Percentiles rank a stretch among this genome's conserved stretches.
Evolutionary conservation across 1,139 yeast species (phyloP).

Genomic region (Hemisphaericaspora xylofermentans): DNA sequence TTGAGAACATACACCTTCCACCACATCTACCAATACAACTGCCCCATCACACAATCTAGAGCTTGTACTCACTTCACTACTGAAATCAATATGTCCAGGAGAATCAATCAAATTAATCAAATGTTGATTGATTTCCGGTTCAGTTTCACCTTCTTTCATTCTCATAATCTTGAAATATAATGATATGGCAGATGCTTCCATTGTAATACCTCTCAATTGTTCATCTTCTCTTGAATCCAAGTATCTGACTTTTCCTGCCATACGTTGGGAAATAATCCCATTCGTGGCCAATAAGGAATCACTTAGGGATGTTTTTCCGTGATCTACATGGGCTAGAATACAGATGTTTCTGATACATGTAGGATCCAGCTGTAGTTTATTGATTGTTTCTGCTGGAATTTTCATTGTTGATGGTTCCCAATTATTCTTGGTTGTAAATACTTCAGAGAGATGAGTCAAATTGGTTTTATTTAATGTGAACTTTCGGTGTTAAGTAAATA

Average conservation of each 20-base stretch:
- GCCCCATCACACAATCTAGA: constrained; percentile 97
- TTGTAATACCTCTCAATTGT: constrained; percentile 92
- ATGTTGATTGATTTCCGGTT: constrained; percentile 63
- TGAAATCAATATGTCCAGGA: constrained; percentile 97
- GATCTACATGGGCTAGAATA: constrained; percentile 97
- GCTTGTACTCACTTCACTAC: constrained; percentile 94
- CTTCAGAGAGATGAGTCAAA: too few relatives aligned
- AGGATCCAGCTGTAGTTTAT: constrained; percentile 67
- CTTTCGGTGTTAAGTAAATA: too few relatives aligned
- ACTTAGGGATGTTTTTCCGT: constrained; percentile 93
- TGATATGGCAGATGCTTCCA: constrained; percentile 95
- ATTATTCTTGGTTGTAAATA: not conserved
- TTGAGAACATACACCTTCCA: constrained; percentile 97
- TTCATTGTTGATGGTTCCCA: constrained; percentile 32
- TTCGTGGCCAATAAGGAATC: constrained; percentile 92
- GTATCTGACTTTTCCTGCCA: constrained; percentile 94
- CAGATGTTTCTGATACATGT: constrained; percentile 82
- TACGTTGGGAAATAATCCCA: constrained; percentile 90
- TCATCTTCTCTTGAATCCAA: constrained; percentile 95
- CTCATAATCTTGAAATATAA: constrained; percentile 71
- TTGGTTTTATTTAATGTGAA: too few relatives aligned
- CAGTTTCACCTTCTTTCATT: constrained; percentile 32
- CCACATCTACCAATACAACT: constrained; percentile 90
- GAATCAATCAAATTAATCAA: constrained; percentile 92
- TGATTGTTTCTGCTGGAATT: constrained; percentile 61